Evolutionary conservation across 495 filamentous ascomycete genomes (phyloP), one percentile per base, ranked within the genome.

Genomic region (Immersiella caudata): DNA sequence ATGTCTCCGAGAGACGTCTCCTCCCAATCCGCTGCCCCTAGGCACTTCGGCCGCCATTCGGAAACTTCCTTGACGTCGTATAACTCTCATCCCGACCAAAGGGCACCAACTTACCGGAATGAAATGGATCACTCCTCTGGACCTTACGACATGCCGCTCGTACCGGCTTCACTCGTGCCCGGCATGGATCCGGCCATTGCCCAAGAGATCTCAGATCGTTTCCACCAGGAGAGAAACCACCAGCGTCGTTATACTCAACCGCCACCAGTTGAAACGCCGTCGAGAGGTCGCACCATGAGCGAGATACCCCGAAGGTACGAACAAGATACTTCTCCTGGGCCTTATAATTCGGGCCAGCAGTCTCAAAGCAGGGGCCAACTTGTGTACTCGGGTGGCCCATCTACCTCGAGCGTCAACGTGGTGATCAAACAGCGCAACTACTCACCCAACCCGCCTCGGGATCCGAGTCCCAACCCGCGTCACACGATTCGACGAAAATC

Each of bases 401-500:
- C 77, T 3, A 78, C 74, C 1, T 74, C 79, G 51, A 71, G 74
- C 40, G 50, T 74, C 66, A 72, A 69, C 36, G 64, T 73, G 21
- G 60, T 77, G 49, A 73, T 80, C 67, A 75, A 79, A 33, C 70
- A 78, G 50, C 82, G 85, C 26, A 83, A 83, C 6, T 79, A 89
- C 36, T 92, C 89, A 59, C 88, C 90, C 27, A 87, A 87, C 62
- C 83, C 83, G 24, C 59, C 65, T 35, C 75, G 68, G 26, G 73
- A 74, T 33, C 71, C 60, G 60, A 63, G 61, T 11, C 70, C 26
- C 84, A 65, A 68, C 18, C 66, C 65, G 9, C 73, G 76, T 9
- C 86, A 87, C 25, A 86, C 82, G 14, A 87, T 88, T 33, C 83
- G 82, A 36, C 85, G 91, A 24, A 94, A 95, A 73, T 94, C 92